Evolutionary conservation across 192 early-diverging fungal species (phyloP), one percentile per base, ranked within the genome.

Genomic region (Coemansia sp.): DNA sequence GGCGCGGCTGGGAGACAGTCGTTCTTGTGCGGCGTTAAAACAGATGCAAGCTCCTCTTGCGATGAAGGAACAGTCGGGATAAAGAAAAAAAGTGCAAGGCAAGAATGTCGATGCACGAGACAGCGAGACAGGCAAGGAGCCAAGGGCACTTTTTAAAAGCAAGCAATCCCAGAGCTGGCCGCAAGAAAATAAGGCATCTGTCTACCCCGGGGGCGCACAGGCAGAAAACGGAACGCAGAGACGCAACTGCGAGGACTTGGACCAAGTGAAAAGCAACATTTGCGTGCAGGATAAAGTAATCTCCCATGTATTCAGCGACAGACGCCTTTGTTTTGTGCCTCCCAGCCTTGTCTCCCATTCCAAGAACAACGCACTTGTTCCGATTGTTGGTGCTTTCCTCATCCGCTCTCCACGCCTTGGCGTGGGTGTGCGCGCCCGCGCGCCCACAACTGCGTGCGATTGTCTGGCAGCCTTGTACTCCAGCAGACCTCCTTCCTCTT

Each of bases 211-310:
- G 55, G 55, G 33, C n/a, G 55, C 34, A 57, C 55, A 33, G 55
- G 33, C 55, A 57, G 36, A 29, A 63, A 38, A 63, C 36, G 19
- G 41, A 49, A 14, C 61, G 41, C 29, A 29, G 29, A 29, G 29
- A 29, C 29, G 29, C 29, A 29, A 46, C 57, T 43, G 52, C 54
- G 41, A 43, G 41, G 52, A 41, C 50, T 64, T 62, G 34, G 69
- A 64, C 69, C 62, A 70, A 59, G 55, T 53, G 55, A 20, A 36
- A 57, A 57, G 55, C 33, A 57, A 36, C 33, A 14, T 62, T 38
- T 38, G 62, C 19, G 69, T 63, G 62, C 62, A 60, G 56, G 60
- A 64, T 70, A 63, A 49, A 60, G 61, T 58, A 63, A 70, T 63
- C 29, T 29, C 61, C 23, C 43, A 38, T 55, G 45, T 58, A 48